phyloP scores from a whole-genome alignment of 148 eudicot species.

The Silene uniflora region DNA sequence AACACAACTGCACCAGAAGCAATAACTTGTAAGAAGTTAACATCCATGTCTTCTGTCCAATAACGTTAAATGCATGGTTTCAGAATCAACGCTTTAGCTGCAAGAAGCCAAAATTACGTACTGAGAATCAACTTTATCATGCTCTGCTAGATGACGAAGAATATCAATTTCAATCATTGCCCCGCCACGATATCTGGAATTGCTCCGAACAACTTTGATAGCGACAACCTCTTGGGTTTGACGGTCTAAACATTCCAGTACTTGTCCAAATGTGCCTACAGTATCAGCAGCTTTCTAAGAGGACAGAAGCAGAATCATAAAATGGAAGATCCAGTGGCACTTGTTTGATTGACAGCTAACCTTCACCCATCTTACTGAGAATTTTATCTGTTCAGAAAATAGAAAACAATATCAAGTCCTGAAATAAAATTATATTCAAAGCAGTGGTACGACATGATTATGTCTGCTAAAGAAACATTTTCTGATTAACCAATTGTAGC shows the following conservation, averaged over 20 bases:
- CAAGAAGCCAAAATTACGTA: slow-evolving; percentile 32
- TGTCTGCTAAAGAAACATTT: not conserved
- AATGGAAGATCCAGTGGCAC: slow-evolving; percentile 52
- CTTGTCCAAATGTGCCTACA: slow-evolving; percentile 96
- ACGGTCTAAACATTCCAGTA: slow-evolving; percentile 81
- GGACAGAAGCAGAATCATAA: slow-evolving; percentile 49
- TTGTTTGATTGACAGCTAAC: slow-evolving; percentile 65
- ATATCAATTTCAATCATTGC: slow-evolving; percentile 85
- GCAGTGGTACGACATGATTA: slow-evolving; percentile 4
- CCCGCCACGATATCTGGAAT: slow-evolving; percentile 77
- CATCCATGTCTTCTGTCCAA: slow-evolving; percentile 20
- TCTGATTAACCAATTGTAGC: not conserved
- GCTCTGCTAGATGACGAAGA: slow-evolving; percentile 63
- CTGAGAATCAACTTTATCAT: slow-evolving; percentile 56
- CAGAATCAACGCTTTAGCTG: slow-evolving; percentile 12
- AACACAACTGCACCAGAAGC: slow-evolving; percentile 69
- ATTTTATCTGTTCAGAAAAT: slow-evolving; percentile 58
- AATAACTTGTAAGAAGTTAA: slow-evolving; percentile 33
- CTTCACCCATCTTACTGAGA: slow-evolving; percentile 92
- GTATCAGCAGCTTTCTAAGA: slow-evolving; percentile 59
- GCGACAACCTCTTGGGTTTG: slow-evolving; percentile 64
- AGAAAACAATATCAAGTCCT: slow-evolving; percentile 11
- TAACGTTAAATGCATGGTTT: not conserved
- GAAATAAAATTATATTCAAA: not conserved
- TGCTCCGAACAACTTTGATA: slow-evolving; percentile 76